Conservation (phyloP, 2,329 filamentous ascomycete genomes). For the Diplodia sapinea region DNA sequence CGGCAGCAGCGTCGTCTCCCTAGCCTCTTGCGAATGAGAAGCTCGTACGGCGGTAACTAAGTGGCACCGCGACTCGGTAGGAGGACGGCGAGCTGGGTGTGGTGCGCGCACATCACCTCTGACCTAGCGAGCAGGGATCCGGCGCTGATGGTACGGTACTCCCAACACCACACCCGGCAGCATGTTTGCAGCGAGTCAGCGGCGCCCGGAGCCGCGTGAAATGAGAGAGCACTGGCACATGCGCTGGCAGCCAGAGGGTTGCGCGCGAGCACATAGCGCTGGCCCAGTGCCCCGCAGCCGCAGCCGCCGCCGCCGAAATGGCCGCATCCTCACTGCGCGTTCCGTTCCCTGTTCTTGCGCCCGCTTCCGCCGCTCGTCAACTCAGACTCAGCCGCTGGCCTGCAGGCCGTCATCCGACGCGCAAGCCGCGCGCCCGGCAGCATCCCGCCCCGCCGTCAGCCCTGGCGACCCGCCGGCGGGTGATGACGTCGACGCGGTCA, state of each 20-base stretch:
- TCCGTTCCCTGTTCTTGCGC: conserved; percentile 8
- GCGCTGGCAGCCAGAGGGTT: neutral
- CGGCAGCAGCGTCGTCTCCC: conserved; percentile 18
- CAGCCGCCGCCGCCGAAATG: conserved; percentile 13
- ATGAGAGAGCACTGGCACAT: neutral
- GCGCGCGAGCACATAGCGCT: neutral
- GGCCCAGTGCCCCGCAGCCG: conserved; percentile 14
- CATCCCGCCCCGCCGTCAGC: conserved; percentile 3
- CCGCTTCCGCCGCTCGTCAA: too few relatives aligned
- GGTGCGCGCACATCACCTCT: conserved; percentile 26
- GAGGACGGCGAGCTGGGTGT: conserved; percentile 27
- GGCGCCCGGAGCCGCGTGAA: neutral
- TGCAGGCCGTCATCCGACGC: neutral
- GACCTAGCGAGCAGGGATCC: conserved; percentile 18
- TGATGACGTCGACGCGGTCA: conserved; percentile 8
- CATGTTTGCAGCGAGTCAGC: conserved; percentile 6
- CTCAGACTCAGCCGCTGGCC: too few relatives aligned
- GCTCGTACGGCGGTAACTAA: conserved; percentile 30
- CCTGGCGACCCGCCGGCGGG: conserved; percentile 7
- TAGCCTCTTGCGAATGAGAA: conserved; percentile 27
- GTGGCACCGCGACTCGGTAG: conserved; percentile 29
- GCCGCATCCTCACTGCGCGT: conserved; percentile 19
- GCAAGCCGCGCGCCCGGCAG: neutral
- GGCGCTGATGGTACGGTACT: conserved; percentile 11
- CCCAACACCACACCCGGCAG: conserved; percentile 16